A percentile compares a stretch with the other conserved stretches of the same genome.
Evolutionary conservation across 805 yeast species (phyloP).

Genomic region (Zygoascus flipseniorum): DNA sequence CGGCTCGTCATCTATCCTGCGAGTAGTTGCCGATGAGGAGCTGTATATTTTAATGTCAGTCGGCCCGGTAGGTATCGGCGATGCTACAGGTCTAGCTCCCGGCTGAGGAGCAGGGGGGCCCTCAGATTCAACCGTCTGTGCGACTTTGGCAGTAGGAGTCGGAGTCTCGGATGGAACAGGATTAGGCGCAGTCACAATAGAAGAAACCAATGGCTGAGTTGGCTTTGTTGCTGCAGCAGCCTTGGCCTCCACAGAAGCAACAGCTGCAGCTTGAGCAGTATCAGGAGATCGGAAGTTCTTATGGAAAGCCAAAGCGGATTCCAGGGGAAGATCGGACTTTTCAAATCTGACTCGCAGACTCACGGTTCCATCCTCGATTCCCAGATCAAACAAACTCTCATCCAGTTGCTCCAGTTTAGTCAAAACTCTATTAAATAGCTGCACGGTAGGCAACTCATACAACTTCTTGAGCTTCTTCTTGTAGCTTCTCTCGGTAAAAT

Average conservation of each 20-base stretch:
- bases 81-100: neutral
- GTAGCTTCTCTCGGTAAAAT: constrained; percentile 15
- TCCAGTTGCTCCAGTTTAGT: constrained; percentile 13
- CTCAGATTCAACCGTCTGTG: neutral
- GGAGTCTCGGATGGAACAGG: neutral
- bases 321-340: constrained; percentile 8
- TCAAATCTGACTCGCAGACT: constrained; percentile 16
- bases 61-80: neutral
- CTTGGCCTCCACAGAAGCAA: neutral
- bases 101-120: neutral
- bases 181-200: neutral
- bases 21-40: constrained; percentile 2
- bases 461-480: constrained; percentile 1
- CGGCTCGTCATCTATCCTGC: constrained; percentile 29
- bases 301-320: constrained; percentile 10
- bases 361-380: constrained; percentile 16
- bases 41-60: neutral
- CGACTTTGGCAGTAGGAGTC: neutral
- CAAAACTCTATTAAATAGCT: constrained; percentile 13
- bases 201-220: neutral
- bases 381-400: constrained; percentile 12
- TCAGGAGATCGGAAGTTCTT: constrained; percentile 1
- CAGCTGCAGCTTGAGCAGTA: neutral
- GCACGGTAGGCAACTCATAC: constrained; percentile 18
- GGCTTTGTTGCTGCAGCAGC: neutral